These are phyloP conservation scores for Leccinum disarticulatum DNA, from an alignment of 768 basidiomycete genomes.

Conservation along the genomic window DNA sequence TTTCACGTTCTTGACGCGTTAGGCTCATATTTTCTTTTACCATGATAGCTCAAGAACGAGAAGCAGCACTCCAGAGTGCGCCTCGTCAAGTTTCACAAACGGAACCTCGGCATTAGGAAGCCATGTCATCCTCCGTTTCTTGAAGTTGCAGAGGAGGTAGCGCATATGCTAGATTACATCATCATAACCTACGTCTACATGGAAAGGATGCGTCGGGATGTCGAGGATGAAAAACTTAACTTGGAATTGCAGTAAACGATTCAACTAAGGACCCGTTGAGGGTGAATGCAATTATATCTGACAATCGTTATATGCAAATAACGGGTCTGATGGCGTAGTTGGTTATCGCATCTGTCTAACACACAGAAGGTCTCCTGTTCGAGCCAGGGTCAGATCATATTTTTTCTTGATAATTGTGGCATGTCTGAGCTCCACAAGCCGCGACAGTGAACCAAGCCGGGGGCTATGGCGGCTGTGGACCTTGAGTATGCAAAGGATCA, in stretches of 20 bases:
- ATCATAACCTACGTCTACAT: conserved; percentile 35
- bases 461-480: no score
- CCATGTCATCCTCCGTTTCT: conserved; percentile 23
- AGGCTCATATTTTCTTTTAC: conserved; percentile 2
- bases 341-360: conserved; percentile 85
- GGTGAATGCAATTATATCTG: not conserved
- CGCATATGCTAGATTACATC: conserved; percentile 32
- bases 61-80: conserved; percentile 10
- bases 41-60: conserved; percentile 14
- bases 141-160: conserved; percentile 27
- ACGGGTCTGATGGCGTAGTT: conserved; percentile 62
- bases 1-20: not conserved
- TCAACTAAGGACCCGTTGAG: not conserved
- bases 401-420: no score
- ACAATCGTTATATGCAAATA: no score
- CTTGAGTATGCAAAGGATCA: no score
- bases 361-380: conserved; percentile 77
- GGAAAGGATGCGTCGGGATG: conserved; percentile 29
- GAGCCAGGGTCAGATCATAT: conserved; percentile 54
- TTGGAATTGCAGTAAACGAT: not conserved
- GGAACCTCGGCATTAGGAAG: conserved; percentile 19
- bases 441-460: no score
- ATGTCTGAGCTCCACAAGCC: no score
- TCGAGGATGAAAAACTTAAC: conserved; percentile 16
- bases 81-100: conserved; percentile 20